Evolutionary conservation across 2,329 filamentous ascomycete species (phyloP).

Genomic region (Colletotrichum sp.): DNA sequence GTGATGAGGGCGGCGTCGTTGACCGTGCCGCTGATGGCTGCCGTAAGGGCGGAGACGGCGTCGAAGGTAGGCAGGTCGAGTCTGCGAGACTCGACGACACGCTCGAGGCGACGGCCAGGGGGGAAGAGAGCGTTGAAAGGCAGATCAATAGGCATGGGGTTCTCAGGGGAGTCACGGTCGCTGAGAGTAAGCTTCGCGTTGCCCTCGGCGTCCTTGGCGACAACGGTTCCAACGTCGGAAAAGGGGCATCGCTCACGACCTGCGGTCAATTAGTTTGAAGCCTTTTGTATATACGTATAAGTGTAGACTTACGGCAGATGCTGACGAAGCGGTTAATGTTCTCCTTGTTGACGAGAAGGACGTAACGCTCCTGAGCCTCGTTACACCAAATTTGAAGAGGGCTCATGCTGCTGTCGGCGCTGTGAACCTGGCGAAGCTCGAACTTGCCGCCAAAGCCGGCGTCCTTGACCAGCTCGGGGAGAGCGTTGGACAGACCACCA

Average conservation of each 20-base stretch:
- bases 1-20: constrained; percentile 57
- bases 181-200: constrained; percentile 78
- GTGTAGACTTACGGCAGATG: constrained; percentile 58
- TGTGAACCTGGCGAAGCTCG: constrained; percentile 93
- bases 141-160: constrained; percentile 83
- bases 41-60: constrained; percentile 65
- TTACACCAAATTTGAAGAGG: constrained; percentile 98
- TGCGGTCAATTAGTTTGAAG: constrained; percentile 29
- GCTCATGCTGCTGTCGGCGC: constrained; percentile 88
- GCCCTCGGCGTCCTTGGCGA: constrained; percentile 64
- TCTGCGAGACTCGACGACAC: constrained; percentile 73
- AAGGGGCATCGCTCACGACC: constrained; percentile 89
- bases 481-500: constrained; percentile 77
- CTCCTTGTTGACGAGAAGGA: constrained; percentile 83
- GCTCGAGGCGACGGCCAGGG: constrained; percentile 81
- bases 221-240: constrained; percentile 85
- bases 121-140: constrained; percentile 90
- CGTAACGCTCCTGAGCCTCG: constrained; percentile 95
- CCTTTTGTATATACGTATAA: background rate
- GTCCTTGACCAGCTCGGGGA: constrained; percentile 87
- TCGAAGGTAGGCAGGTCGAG: constrained; percentile 75
- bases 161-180: constrained; percentile 77
- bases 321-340: constrained; percentile 77
- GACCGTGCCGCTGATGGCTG: constrained; percentile 62
- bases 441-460: constrained; percentile 90